phyloP scores from a whole-genome alignment of 129 eudicot species.

The Artemisia argyi region DNA sequence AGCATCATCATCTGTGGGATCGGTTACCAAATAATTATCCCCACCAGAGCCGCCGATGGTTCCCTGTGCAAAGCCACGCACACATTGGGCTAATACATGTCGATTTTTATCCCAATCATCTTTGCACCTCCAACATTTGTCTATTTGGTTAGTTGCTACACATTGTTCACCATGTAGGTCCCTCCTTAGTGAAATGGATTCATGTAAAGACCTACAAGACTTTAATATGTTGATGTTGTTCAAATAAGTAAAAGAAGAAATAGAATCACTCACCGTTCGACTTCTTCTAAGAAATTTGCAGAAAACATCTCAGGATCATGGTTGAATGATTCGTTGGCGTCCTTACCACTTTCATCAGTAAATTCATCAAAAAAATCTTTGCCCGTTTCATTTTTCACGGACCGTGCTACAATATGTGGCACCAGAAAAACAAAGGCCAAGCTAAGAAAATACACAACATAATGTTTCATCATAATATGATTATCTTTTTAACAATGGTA shows the following conservation, averaged over 20 bases:
- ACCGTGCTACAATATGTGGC: conserved; percentile 9
- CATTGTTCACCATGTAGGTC: conserved; percentile 27
- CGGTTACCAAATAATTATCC: conserved; percentile 52
- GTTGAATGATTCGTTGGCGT: conserved; percentile 5
- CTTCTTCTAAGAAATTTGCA: conserved; percentile 22
- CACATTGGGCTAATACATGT: conserved; percentile 60
- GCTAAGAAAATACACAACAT: conserved; percentile 5
- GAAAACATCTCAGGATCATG: conserved; percentile 27
- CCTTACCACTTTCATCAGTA: conserved; percentile 18
- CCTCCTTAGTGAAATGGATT: conserved; percentile 43
- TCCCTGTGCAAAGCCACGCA: conserved; percentile 44
- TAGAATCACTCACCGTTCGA: conserved; percentile 34
- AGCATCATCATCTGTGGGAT: conserved; percentile 45
- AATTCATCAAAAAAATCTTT: not conserved
- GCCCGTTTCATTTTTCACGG: not conserved
- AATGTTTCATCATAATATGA: conserved; percentile 4
- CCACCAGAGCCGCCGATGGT: conserved; percentile 66
- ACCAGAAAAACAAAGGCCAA: conserved; percentile 22
- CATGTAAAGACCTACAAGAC: conserved; percentile 4
- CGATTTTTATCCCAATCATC: conserved; percentile 53
- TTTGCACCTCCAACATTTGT: conserved; percentile 70
- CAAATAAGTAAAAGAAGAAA: not conserved
- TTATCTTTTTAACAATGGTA: not conserved
- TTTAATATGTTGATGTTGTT: not conserved
- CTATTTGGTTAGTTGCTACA: conserved; percentile 55